Evolutionary conservation across 495 filamentous ascomycete genomes (phyloP).

Genomic region (Penicillium verhagenii): DNA sequence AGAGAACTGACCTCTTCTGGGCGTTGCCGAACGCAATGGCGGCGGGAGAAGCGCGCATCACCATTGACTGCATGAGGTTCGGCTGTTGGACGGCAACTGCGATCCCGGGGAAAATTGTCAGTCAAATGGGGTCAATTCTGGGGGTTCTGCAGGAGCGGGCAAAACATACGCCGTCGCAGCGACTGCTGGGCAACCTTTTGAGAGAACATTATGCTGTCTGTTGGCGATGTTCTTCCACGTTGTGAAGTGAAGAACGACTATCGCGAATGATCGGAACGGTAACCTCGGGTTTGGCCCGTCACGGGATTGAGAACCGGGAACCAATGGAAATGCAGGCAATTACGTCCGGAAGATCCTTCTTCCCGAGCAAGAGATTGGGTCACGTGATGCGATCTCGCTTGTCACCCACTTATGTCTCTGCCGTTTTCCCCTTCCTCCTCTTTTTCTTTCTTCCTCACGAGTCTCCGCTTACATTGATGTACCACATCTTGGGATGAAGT

Average conservation of each 20-base stretch:
- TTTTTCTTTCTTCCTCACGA: constrained; percentile 36
- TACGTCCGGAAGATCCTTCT: constrained; percentile 40
- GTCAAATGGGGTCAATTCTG: constrained; percentile 10
- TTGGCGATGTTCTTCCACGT: constrained; percentile 16
- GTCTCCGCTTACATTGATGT: constrained; percentile 47
- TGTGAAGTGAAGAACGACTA: constrained; percentile 11
- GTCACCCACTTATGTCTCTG: constrained; percentile 17
- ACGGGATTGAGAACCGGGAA: constrained; percentile 26
- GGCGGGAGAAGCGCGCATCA: constrained; percentile 51
- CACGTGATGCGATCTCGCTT: constrained; percentile 21
- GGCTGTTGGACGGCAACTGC: constrained; percentile 52
- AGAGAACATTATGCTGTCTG: constrained; percentile 56
- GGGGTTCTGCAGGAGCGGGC: neutral
- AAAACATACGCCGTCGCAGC: constrained; percentile 63
- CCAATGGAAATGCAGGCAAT: constrained; percentile 43
- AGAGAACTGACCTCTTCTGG: constrained; percentile 53
- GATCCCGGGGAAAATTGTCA: constrained; percentile 18
- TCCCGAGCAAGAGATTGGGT: constrained; percentile 18
- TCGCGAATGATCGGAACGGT: constrained; percentile 38
- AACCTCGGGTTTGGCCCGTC: constrained; percentile 45
- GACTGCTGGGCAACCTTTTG: constrained; percentile 66
- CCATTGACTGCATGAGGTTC: constrained; percentile 44
- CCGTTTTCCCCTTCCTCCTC: neutral
- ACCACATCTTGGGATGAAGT: constrained; percentile 44
- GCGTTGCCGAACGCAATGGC: constrained; percentile 49